A percentile compares a stretch with the other conserved stretches of the same genome.
Conservation (phyloP, 1,139 yeast species). For the Zygoascus meyerae region DNA sequence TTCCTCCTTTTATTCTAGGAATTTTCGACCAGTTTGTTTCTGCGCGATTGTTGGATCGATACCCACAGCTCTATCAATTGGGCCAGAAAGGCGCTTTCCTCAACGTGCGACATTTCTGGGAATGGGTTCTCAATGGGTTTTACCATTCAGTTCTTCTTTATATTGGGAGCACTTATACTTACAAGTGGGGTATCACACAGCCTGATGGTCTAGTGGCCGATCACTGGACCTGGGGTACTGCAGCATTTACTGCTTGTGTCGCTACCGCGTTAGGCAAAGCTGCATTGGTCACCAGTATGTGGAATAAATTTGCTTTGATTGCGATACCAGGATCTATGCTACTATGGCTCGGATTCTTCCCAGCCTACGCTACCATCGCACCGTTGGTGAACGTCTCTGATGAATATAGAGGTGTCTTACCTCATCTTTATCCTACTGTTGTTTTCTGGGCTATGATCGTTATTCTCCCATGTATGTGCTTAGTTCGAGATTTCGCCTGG, state of each 20-base stretch:
- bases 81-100: slow-evolving; percentile 88
- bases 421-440: slow-evolving; percentile 68
- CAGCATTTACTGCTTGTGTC: slow-evolving; percentile 80
- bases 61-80: slow-evolving; percentile 85
- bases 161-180: slow-evolving; percentile 65
- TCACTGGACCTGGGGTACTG: slow-evolving; percentile 95
- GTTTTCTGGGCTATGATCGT: slow-evolving; percentile 82
- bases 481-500: slow-evolving; percentile 87
- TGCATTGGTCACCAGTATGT: slow-evolving; percentile 80
- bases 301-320: slow-evolving; percentile 88
- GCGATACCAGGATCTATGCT: slow-evolving; percentile 94
- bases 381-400: slow-evolving; percentile 77
- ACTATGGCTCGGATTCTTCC: slow-evolving; percentile 82
- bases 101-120: slow-evolving; percentile 91
- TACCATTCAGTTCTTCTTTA: slow-evolving; percentile 86
- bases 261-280: slow-evolving; percentile 93
- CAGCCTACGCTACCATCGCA: slow-evolving; percentile 79
- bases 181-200: slow-evolving; percentile 60
- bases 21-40: slow-evolving; percentile 95
- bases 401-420: slow-evolving; percentile 77
- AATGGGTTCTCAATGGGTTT: slow-evolving; percentile 94
- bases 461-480: slow-evolving; percentile 69
- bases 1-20: slow-evolving; percentile 95
- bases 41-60: slow-evolving; percentile 80
- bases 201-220: slow-evolving; percentile 70